Base-by-base conservation (phyloP, 2,329 filamentous ascomycete species). In the Talaromyces sp. region DNA sequence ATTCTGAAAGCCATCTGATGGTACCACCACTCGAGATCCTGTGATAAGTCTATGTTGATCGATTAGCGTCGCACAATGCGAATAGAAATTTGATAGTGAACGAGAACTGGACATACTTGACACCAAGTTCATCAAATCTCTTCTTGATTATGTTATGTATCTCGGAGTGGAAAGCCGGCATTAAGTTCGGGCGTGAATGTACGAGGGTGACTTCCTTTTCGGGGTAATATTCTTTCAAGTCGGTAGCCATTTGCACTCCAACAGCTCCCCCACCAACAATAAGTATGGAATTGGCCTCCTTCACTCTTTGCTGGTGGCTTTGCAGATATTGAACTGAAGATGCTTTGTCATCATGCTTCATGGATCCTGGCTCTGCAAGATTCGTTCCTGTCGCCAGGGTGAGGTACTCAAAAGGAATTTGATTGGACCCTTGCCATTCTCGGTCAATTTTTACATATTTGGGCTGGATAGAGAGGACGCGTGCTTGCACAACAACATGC, bases 261-360 rank as follows among this genome's bases (percentile, higher is more conserved):
- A 84, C 82, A 1, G 83, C 82, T 1, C 83, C 82, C 3, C 81
- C 82, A 2, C 83, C 83, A 2, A 77, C 75, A n/a, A 80, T 74
- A 8, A 76, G 33, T 59, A 76, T 74, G 0, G 74, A 76, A 35
- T 70, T 69, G 13, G 73, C 68, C 14, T 60, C 62, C 58, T 75
- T 73, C 3, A 76, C 68, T 35, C 71, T 70, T 1, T 68, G 68
- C 59, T 77, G 75, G 67, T 77, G 74, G 5, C 68, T 71, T 33
- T 73, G 73, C 3, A 77, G 68, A 61, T 76, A 77, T 5, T 71
- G 59, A 7, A 76, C 71, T 0, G 74, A 77, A 2, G 75, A 73
- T 3, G 63, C 60, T 47, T 77, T 77, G 22, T 77, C 75, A 27
- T 76, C 71, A 24, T 71, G 49, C 5, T 68, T 70, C 74, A 77